These are phyloP conservation scores for Rhizoclosmatium sp. DNA, from an alignment of 192 early-diverging fungal genomes.

Conservation along the genomic window DNA sequence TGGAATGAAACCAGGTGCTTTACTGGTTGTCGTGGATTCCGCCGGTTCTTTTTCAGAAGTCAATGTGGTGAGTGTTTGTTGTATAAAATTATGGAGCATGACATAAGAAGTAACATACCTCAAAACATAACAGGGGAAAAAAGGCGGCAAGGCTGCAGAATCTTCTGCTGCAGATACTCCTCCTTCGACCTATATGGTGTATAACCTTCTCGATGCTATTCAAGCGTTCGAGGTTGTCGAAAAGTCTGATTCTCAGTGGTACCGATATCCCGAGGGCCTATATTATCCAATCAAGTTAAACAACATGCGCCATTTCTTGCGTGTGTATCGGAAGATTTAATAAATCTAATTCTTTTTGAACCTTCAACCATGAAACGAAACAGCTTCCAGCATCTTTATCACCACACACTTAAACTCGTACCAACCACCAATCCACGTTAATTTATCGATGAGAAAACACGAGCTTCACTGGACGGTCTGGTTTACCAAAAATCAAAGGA, in stretches of 20 bases:
- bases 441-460: background rate
- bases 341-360: too few species aligned
- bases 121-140: background rate
- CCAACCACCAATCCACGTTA: too few species aligned
- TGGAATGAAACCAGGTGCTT: slow-evolving; percentile 67
- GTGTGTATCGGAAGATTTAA: slow-evolving; percentile 78
- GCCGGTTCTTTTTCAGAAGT: slow-evolving; percentile 93
- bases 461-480: background rate
- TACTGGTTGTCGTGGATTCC: slow-evolving; percentile 86
- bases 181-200: slow-evolving; percentile 82
- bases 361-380: too few species aligned
- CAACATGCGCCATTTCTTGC: slow-evolving; percentile 93
- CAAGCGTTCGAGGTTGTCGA: slow-evolving; percentile 70
- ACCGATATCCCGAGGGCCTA: slow-evolving; percentile 63
- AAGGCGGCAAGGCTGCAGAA: background rate
- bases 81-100: background rate
- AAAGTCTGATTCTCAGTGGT: slow-evolving; percentile 75
- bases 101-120: background rate
- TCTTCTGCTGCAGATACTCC: background rate
- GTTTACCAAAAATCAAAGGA: slow-evolving; percentile 8
- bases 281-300: slow-evolving; percentile 82
- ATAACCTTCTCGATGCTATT: slow-evolving; percentile 85
- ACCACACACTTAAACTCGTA: too few species aligned
- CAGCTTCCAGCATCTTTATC: too few species aligned
- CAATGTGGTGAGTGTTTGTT: slow-evolving; percentile 60